phyloP scores from a whole-genome alignment of 768 basidiomycete genomes.

The Lepiota brunneoincarnata region DNA sequence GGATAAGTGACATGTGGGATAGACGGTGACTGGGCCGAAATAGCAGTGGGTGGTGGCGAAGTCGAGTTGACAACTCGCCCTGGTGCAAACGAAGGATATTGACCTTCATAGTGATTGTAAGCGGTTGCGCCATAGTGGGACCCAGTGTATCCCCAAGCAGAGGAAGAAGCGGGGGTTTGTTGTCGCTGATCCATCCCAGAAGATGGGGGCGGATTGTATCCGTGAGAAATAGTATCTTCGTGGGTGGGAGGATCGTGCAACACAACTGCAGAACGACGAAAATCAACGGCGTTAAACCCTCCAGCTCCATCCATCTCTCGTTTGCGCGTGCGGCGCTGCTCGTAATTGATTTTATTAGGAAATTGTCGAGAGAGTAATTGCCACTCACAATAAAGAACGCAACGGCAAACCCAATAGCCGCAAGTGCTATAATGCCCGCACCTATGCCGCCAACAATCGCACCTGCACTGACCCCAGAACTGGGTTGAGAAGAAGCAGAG shows the following conservation, averaged over 20 bases:
- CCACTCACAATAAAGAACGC: constrained; percentile 46
- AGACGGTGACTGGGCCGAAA: constrained; percentile 19
- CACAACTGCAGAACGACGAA: constrained; percentile 64
- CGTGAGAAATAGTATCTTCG: constrained; percentile 35
- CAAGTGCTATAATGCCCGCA: constrained; percentile 43
- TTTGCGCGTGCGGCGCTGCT: constrained; percentile 42
- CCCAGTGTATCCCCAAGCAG: constrained; percentile 28
- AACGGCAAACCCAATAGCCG: constrained; percentile 36
- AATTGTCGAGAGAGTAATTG: neutral
- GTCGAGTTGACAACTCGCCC: constrained; percentile 29
- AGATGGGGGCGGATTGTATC: constrained; percentile 58
- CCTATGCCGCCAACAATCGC: constrained; percentile 39
- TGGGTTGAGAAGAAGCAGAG: neutral
- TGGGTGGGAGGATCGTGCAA: constrained; percentile 50
- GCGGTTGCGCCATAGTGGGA: constrained; percentile 14
- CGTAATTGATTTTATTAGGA: constrained; percentile 5
- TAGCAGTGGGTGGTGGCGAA: constrained; percentile 29
- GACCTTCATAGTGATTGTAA: constrained; percentile 9
- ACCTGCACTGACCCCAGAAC: constrained; percentile 22
- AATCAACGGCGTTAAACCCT: constrained; percentile 52
- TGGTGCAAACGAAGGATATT: constrained; percentile 31
- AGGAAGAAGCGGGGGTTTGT: constrained; percentile 31
- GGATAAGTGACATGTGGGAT: constrained; percentile 25
- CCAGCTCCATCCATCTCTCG: constrained; percentile 32
- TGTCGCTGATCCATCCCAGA: constrained; percentile 57